Evolutionary conservation across 2,329 filamentous ascomycete species (phyloP), one percentile per base, ranked within the genome.

Genomic region (Rhynchosporium graminicola): DNA sequence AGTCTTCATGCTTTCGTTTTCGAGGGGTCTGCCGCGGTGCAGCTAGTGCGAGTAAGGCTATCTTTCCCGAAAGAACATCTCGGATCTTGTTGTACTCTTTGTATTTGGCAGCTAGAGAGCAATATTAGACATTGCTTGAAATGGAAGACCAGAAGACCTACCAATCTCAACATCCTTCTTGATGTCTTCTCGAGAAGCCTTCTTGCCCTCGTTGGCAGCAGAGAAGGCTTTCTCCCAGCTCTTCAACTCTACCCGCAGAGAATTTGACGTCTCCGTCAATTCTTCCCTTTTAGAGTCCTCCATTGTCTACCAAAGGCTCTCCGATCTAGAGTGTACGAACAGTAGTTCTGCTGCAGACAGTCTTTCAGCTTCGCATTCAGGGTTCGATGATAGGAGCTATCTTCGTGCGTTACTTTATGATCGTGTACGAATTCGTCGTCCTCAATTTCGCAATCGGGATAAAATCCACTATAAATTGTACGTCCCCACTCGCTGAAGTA

Each of bases 121-220:
- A 43, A 31, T 6, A 33, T 58, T n/a, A 50, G 52, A 65, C 45
- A 67, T 38, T n/a, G 6, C 28, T 15, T 29, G n/a, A 36, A 15
- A n/a, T 5, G 48, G 4, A n/a, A 31, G 7, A 46, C 20, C n/a
- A 29, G 36, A 29, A 36, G 54, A 45, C 78, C 40, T 82, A 91
- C 89, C 87, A 70, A 93, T 92, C 0, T 83, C 82, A 6, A 83
- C 81, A 69, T 91, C 86, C 58, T 82, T 80, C 76, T 91, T 92
- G 78, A 94, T 92, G 71, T 92, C 89, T n/a, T 86, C 83, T 62
- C 89, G 83, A 56, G 82, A 79, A 3, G 90, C 87, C 77, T 92
- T 93, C 66, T 80, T 82, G 57, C 90, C 89, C 38, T 77, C 78
- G 71, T 93, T 82, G 15, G 79, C 74, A 29, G 78, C 77, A 5